These are phyloP conservation scores for Colletotrichum tropicale DNA, from an alignment of 2,329 filamentous ascomycete genomes.

Conservation along the genomic window DNA sequence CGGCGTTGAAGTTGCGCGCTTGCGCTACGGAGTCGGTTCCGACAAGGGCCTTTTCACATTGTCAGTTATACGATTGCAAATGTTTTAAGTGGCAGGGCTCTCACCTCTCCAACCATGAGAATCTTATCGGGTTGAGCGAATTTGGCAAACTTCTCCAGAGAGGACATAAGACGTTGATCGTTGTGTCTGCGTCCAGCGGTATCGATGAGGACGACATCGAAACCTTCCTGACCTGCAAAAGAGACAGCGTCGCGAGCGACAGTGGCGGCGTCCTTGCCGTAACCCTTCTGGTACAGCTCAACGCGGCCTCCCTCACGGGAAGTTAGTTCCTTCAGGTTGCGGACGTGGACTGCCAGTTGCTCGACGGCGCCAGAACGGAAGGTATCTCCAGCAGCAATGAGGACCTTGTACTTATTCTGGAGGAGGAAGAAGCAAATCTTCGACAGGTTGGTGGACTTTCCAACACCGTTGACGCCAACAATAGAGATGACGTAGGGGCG, in stretches of 20 bases:
- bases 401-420: constrained; percentile 94
- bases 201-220: constrained; percentile 95
- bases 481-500: constrained; percentile 98
- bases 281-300: constrained; percentile 95
- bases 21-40: constrained; percentile 95
- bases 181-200: constrained; percentile 96
- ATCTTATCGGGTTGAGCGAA: constrained; percentile 98
- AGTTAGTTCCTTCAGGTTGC: constrained; percentile 88
- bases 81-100: constrained; percentile 2
- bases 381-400: constrained; percentile 94
- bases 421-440: constrained; percentile 98
- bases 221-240: constrained; percentile 75
- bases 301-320: constrained; percentile 83
- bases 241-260: constrained; percentile 94
- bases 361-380: constrained; percentile 98
- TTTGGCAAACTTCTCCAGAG: constrained; percentile 95
- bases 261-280: constrained; percentile 95
- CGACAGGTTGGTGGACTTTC: constrained; percentile 96
- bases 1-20: constrained; percentile 93
- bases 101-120: constrained; percentile 81
- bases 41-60: constrained; percentile 71
- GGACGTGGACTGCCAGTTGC: constrained; percentile 93
- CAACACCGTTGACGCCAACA: constrained; percentile 96
- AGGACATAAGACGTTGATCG: constrained; percentile 94
- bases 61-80: not conserved